Conservation (phyloP, 106 monocot species). For the Dioscorea alata region DNA sequence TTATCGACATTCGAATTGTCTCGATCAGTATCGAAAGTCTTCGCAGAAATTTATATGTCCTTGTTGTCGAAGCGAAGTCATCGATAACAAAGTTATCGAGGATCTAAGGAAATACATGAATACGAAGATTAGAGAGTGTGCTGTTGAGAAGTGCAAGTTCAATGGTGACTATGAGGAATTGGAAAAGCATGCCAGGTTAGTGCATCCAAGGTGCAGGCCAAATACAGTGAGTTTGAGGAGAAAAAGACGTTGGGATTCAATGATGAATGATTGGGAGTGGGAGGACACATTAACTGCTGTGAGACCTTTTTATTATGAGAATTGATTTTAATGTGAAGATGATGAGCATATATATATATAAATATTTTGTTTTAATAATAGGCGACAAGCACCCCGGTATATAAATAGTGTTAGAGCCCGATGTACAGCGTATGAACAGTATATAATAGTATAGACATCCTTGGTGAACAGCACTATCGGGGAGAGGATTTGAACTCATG, state of each 20-base stretch:
- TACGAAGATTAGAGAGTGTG: neutral
- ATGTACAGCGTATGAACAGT: too few species aligned
- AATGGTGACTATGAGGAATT: conserved; percentile 5
- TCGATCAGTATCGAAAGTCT: neutral
- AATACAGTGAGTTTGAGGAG: neutral
- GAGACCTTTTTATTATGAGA: too few species aligned
- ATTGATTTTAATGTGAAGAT: too few species aligned
- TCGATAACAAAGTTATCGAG: neutral
- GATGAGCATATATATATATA: too few species aligned
- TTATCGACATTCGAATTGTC: conserved; percentile 9
- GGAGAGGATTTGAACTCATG: too few species aligned
- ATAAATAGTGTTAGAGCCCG: too few species aligned
- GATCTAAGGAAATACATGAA: conserved; percentile 7
- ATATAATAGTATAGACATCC: too few species aligned
- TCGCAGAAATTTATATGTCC: neutral
- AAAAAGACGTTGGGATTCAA: neutral
- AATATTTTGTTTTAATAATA: too few species aligned
- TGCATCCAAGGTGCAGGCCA: conserved; percentile 1
- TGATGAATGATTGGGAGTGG: neutral
- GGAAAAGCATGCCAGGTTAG: neutral
- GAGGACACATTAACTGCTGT: conserved; percentile 1
- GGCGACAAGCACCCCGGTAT: too few species aligned
- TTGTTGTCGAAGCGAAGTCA: neutral
- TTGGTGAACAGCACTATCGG: too few species aligned
- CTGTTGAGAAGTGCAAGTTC: conserved; percentile 5